Conservation (phyloP, 257 asterid species). For the Osmanthus fragrans region DNA sequence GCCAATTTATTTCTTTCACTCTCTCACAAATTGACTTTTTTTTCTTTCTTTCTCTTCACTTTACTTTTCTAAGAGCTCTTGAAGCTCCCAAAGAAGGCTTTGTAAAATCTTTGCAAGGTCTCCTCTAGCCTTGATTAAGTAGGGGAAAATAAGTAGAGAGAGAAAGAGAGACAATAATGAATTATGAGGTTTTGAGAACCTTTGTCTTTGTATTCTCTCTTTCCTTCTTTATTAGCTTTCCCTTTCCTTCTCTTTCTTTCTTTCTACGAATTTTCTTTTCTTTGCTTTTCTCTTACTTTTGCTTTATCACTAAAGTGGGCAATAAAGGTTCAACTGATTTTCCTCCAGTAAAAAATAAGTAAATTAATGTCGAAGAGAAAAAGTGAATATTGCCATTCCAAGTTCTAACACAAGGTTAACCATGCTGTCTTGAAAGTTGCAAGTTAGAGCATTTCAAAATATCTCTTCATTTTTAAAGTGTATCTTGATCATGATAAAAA, state of each 20-base stretch:
- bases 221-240: slow-evolving; percentile 42
- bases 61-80: slow-evolving; percentile 34
- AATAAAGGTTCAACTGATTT: slow-evolving; percentile 23
- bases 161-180: slow-evolving; percentile 19
- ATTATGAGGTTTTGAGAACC: slow-evolving; percentile 41
- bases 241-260: slow-evolving; percentile 27
- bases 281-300: slow-evolving; percentile 39
- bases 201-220: slow-evolving; percentile 36
- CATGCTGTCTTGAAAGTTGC: background rate
- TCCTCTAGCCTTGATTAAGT: slow-evolving; percentile 52
- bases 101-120: slow-evolving; percentile 52
- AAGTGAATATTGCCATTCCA: slow-evolving; percentile 2
- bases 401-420: background rate
- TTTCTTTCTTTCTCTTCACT: slow-evolving; percentile 28
- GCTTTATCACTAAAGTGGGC: slow-evolving; percentile 36
- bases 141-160: slow-evolving; percentile 29
- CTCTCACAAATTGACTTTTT: slow-evolving; percentile 28
- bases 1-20: slow-evolving; percentile 17
- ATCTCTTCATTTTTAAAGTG: too few species aligned
- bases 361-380: background rate
- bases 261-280: slow-evolving; percentile 31
- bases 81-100: slow-evolving; percentile 38
- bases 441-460: too few species aligned
- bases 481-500: too few species aligned
- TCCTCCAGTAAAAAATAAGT: slow-evolving; percentile 9